A percentile compares a stretch with the other conserved stretches of the same genome.
These are phyloP conservation scores for Panaeolus papilionaceus DNA, from an alignment of 768 basidiomycete species.

Conservation along the genomic window DNA sequence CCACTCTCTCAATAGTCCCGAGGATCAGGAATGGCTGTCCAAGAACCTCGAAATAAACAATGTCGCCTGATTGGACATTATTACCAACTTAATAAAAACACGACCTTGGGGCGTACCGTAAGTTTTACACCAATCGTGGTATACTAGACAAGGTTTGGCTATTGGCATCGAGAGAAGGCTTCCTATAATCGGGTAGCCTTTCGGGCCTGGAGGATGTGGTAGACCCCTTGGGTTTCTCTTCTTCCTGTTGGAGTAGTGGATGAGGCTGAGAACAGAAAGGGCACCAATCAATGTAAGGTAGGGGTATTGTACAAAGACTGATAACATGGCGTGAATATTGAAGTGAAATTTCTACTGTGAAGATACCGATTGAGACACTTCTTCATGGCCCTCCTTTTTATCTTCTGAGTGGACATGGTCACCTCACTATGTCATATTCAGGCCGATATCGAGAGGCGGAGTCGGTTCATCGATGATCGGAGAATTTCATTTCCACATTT, in stretches of 20 bases:
- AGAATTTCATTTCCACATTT: too few species aligned
- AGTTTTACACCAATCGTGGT: background rate
- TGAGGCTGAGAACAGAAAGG: background rate
- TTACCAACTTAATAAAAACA: background rate
- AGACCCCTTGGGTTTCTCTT: background rate
- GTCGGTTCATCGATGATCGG: too few species aligned
- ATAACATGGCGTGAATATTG: background rate
- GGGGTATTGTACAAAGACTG: background rate
- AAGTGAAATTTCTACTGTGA: background rate
- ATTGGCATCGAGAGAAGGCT: background rate
- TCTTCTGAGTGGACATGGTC: too few species aligned
- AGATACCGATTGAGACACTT: too few species aligned
- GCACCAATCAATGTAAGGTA: background rate
- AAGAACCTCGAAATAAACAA: constrained; percentile 33
- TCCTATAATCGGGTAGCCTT: background rate
- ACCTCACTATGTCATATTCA: too few species aligned
- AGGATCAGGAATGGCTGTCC: constrained; percentile 34
- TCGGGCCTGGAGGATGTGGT: background rate
- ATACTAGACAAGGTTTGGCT: background rate
- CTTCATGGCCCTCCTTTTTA: too few species aligned
- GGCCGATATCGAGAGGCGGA: too few species aligned
- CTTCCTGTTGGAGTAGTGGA: background rate
- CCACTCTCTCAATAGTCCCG: constrained; percentile 29
- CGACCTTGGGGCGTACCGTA: background rate
- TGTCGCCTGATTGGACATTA: constrained; percentile 24